Conservation (phyloP, 441 rosid species). For the Gossypium aridum region DNA sequence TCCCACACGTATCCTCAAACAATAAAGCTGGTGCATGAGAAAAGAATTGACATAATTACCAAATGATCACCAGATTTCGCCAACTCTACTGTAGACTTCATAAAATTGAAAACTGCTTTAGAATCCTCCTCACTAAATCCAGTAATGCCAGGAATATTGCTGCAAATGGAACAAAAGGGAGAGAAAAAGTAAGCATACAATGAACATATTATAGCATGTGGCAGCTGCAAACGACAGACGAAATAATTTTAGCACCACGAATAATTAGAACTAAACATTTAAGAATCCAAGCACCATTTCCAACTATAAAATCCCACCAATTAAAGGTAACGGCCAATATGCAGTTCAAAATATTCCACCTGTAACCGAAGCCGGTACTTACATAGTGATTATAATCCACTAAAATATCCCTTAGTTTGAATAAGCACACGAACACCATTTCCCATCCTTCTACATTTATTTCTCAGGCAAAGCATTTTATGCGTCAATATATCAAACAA, state of each 20-base stretch:
- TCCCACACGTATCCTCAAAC: neutral
- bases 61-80: slow-evolving; percentile 49
- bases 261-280: neutral
- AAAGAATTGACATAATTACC: slow-evolving; percentile 38
- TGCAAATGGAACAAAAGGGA: slow-evolving; percentile 17
- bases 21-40: neutral
- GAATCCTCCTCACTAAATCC: slow-evolving; percentile 70
- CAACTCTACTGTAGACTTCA: slow-evolving; percentile 56
- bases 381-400: neutral
- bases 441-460: neutral
- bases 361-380: neutral
- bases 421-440: neutral
- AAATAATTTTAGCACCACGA: neutral
- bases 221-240: neutral
- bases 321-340: neutral
- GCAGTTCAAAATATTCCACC: neutral
- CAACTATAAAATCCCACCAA: neutral
- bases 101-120: neutral
- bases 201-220: neutral
- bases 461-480: neutral
- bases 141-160: slow-evolving; percentile 81
- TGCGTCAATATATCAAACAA: neutral
- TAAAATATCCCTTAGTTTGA: neutral
- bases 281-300: neutral
- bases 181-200: neutral